These are phyloP conservation scores for Ceraceosorus bombacis DNA, from an alignment of 1,284 basidiomycete genomes.

Conservation along the genomic window DNA sequence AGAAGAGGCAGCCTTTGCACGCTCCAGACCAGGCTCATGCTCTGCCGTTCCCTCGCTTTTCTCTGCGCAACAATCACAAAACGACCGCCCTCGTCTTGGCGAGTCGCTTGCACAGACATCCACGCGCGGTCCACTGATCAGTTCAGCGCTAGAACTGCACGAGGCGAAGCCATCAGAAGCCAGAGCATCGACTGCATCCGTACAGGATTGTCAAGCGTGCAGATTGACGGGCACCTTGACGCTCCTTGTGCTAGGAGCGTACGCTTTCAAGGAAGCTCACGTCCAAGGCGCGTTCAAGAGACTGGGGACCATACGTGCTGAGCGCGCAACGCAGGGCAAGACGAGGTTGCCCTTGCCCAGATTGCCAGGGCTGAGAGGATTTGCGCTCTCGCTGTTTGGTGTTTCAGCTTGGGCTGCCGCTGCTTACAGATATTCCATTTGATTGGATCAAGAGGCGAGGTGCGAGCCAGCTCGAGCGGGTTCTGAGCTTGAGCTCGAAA, in stretches of 20 bases:
- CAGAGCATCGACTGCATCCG: slow-evolving; percentile 14
- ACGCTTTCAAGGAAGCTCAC: slow-evolving; percentile 36
- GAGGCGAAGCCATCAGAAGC: slow-evolving; percentile 1
- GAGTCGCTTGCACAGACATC: slow-evolving; percentile 1
- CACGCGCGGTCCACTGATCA: not conserved
- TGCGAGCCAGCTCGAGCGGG: too few species aligned
- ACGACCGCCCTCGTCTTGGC: slow-evolving; percentile 2
- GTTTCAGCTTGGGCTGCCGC: too few species aligned
- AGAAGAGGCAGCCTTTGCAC: too few species aligned
- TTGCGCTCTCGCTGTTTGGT: too few species aligned
- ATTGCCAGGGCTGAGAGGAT: too few species aligned
- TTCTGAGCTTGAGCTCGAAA: too few species aligned
- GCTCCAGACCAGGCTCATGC: slow-evolving; percentile 17
- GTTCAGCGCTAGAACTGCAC: not conserved
- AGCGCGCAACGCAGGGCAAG: too few species aligned
- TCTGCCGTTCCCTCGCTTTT: not conserved
- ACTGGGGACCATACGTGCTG: too few species aligned
- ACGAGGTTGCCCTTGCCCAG: too few species aligned
- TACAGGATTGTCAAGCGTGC: slow-evolving; percentile 33
- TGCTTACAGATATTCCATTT: too few species aligned
- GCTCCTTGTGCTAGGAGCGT: slow-evolving; percentile 30
- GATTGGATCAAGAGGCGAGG: too few species aligned
- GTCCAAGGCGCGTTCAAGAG: slow-evolving; percentile 23
- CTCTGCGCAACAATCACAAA: not conserved
- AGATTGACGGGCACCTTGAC: slow-evolving; percentile 40